Conservation (phyloP, 139 green algal genomes). For the Dunaliella sp. region DNA sequence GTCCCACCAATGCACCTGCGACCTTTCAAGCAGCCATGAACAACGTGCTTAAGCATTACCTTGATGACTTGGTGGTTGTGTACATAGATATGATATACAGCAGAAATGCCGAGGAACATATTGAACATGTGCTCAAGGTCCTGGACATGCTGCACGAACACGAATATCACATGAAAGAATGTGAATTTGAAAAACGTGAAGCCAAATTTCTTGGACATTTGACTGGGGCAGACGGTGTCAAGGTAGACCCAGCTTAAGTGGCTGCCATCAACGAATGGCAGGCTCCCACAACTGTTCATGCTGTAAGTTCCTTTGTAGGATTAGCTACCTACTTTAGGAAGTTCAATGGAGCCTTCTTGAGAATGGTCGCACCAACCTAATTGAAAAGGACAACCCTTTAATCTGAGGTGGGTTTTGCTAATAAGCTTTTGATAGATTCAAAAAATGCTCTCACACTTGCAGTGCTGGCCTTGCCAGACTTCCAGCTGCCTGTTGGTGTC, state of each 20-base stretch:
- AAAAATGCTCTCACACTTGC: neutral
- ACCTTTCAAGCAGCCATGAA: constrained; percentile 34
- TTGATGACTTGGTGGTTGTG: constrained; percentile 22
- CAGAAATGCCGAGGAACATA: constrained; percentile 8
- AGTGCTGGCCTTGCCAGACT: neutral
- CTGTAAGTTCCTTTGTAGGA: constrained; percentile 47
- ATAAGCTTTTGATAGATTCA: neutral
- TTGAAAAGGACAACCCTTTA: neutral
- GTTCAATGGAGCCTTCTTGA: constrained; percentile 16
- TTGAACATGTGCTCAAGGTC: neutral
- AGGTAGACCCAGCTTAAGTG: constrained; percentile 37
- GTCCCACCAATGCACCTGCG: constrained; percentile 29
- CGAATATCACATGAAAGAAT: neutral
- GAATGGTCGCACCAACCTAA: constrained; percentile 36
- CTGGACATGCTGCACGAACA: neutral
- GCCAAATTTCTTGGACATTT: constrained; percentile 38
- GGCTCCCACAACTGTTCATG: neutral
- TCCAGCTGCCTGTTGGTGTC: neutral
- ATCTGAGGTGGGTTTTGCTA: neutral
- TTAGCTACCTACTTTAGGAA: constrained; percentile 43
- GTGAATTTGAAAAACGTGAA: neutral
- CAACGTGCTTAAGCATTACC: neutral
- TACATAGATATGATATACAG: constrained; percentile 44
- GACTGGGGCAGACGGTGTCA: constrained; percentile 21
- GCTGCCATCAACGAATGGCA: constrained; percentile 27